phyloP scores from a whole-genome alignment of 495 filamentous ascomycete species.

The Aspergillus coremiiformis region DNA sequence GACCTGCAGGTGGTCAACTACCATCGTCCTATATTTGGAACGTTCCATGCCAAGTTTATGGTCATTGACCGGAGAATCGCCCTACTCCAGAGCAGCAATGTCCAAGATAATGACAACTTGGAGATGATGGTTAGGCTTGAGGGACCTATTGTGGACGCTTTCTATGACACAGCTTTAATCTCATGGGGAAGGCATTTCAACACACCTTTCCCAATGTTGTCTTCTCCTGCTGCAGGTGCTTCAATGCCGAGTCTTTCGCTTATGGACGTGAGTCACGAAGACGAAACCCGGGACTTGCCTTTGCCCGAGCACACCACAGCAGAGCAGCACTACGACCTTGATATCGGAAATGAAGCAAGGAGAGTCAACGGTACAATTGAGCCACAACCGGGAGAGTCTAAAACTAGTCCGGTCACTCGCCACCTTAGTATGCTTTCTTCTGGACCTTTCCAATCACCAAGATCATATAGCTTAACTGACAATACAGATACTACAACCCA shows the following conservation, averaged over 20 bases:
- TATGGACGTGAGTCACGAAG: conserved; percentile 7
- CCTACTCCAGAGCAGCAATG: conserved; percentile 67
- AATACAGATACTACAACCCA: conserved; percentile 48
- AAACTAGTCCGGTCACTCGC: conserved; percentile 48
- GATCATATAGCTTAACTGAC: neutral
- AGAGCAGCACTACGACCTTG: conserved; percentile 55
- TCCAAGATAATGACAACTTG: conserved; percentile 69
- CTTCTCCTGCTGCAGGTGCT: conserved; percentile 40
- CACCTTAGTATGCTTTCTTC: conserved; percentile 45
- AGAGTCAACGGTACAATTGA: conserved; percentile 50
- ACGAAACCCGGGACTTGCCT: neutral
- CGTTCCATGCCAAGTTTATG: conserved; percentile 72
- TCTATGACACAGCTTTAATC: conserved; percentile 66
- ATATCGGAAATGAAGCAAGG: conserved; percentile 50
- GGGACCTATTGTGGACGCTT: conserved; percentile 64
- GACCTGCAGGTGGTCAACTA: conserved; percentile 69
- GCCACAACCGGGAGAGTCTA: conserved; percentile 42
- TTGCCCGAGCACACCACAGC: conserved; percentile 50
- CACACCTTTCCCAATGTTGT: conserved; percentile 51
- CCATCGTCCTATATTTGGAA: conserved; percentile 64
- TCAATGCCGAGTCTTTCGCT: conserved; percentile 19
- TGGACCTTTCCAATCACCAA: neutral
- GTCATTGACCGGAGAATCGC: conserved; percentile 64
- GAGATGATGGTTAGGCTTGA: conserved; percentile 78
- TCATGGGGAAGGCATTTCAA: conserved; percentile 61